phyloP scores from a whole-genome alignment of 2,329 filamentous ascomycete genomes.

The Cladophialophora chaetospira region DNA sequence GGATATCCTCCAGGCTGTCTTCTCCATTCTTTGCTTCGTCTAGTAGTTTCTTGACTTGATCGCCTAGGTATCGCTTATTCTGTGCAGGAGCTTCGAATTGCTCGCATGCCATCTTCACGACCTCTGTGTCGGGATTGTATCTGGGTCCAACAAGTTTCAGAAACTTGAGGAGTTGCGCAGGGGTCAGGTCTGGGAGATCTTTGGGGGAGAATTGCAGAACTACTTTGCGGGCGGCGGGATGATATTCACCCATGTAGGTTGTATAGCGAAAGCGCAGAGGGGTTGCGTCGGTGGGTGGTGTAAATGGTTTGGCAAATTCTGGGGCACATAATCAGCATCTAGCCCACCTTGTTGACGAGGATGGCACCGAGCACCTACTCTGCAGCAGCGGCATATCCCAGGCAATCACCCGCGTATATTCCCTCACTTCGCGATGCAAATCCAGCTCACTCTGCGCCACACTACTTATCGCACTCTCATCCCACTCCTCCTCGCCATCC shows the following conservation, averaged over 20 bases:
- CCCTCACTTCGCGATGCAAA: conserved; percentile 80
- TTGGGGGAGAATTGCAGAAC: conserved; percentile 82
- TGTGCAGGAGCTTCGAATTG: conserved; percentile 85
- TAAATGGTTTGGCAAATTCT: conserved; percentile 84
- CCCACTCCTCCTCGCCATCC: conserved; percentile 57
- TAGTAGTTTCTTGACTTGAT: conserved; percentile 73
- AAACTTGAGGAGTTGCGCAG: conserved; percentile 73
- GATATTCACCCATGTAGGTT: conserved; percentile 89
- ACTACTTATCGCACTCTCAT: conserved; percentile 80
- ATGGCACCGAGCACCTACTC: conserved; percentile 61
- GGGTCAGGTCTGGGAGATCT: conserved; percentile 63
- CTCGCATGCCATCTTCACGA: conserved; percentile 89
- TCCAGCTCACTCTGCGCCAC: conserved; percentile 86
- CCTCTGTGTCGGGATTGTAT: conserved; percentile 80
- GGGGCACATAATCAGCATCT: conserved; percentile 29
- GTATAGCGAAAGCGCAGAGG: conserved; percentile 95
- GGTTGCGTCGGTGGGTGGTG: conserved; percentile 63
- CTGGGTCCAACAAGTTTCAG: conserved; percentile 82
- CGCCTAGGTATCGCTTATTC: conserved; percentile 93
- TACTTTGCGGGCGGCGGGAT: conserved; percentile 90
- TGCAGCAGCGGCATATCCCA: conserved; percentile 95
- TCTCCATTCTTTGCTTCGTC: conserved; percentile 72
- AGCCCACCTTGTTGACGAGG: neutral
- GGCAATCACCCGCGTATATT: conserved; percentile 82
- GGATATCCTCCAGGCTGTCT: conserved; percentile 86